Percentiles rank a stretch among this genome's conserved stretches.
These are phyloP conservation scores for Porodaedalea pini DNA, from an alignment of 1,284 basidiomycete genomes.

Conservation along the genomic window DNA sequence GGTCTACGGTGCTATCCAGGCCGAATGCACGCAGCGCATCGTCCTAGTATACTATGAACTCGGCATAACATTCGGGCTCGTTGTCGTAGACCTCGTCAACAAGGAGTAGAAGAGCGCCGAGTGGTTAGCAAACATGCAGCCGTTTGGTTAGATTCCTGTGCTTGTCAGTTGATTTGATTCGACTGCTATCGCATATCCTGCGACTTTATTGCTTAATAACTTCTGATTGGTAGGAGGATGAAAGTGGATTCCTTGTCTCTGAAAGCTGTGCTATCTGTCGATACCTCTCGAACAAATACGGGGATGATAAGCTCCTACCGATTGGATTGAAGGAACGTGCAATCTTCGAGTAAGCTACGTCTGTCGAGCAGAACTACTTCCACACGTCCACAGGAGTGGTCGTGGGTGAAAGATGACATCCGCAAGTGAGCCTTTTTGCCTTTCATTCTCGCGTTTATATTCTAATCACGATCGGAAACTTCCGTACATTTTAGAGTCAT, in stretches of 20 bases:
- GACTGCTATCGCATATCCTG: background rate
- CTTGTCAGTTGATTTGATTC: conserved; percentile 21
- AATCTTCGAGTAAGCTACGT: conserved; percentile 33
- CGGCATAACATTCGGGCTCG: conserved; percentile 21
- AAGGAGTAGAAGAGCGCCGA: conserved; percentile 44
- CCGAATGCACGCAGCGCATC: background rate
- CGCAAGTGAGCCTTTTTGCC: conserved; percentile 14
- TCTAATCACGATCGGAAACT: background rate
- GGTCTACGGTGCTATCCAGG: background rate
- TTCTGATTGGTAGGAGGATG: conserved; percentile 19
- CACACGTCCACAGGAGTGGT: conserved; percentile 28
- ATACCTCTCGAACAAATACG: conserved; percentile 30
- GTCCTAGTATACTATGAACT: conserved; percentile 15
- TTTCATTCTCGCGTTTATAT: conserved; percentile 28
- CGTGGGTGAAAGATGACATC: conserved; percentile 27
- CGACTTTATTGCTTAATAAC: too few species aligned
- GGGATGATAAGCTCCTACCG: conserved; percentile 19
- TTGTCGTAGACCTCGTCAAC: conserved; percentile 18
- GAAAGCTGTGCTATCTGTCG: conserved; percentile 35
- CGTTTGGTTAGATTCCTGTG: conserved; percentile 66
- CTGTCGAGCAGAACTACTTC: conserved; percentile 33
- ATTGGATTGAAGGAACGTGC: conserved; percentile 29
- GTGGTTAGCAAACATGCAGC: conserved; percentile 45
- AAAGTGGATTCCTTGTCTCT: conserved; percentile 20
- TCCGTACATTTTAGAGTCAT: background rate